Evolutionary conservation across 768 basidiomycete genomes (phyloP), one percentile per base, ranked within the genome.

Genomic region (Leccinum disarticulatum): DNA sequence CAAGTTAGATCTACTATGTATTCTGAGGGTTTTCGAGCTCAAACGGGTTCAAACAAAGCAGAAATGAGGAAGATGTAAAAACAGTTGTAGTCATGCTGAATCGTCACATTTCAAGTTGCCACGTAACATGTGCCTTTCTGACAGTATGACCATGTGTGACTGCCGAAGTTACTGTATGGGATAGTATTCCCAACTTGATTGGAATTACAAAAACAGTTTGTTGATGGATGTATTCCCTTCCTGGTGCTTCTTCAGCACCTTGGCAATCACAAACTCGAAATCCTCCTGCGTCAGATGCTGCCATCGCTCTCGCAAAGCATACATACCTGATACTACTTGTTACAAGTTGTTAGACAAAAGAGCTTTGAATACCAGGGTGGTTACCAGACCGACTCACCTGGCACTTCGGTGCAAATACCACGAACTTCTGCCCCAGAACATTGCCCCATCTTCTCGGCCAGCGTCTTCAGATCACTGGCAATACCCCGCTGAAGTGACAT

Each of bases 381-480:
- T 6, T 28, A 28, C 28, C 6, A 47, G 11, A 1, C 25, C 3
- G 25, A 60, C 86, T 60, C 58, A 87, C 92, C 92, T n/a, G n/a
- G n/a, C n/a, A 94, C 95, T 79, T 96, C 94, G 0, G 95, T 96
- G 72, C 94, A 96, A 66, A 97, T 97, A 76, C 95, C 96, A 15
- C 96, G 84, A 15, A 98, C 96, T 73, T 99, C 96, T 2, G 96
- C 96, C 65, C 96, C 96, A 2, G 93, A 96, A 72, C 96, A 98
- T 70, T 97, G 93, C 0, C 96, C 96, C 96, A 98, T 99, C 82
- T 99, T 98, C 74, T 98, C 96, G 0, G 96, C 96, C 3, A 99
- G 80, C 2, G 89, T 87, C 15, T 93, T 90, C n/a, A 98, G 82
- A 77, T 99, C n/a, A n/a, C n/a, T n/a, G n/a, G n/a, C 95, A 75